phyloP scores from a whole-genome alignment of 768 basidiomycete genomes.

The Lentinula sp. region DNA sequence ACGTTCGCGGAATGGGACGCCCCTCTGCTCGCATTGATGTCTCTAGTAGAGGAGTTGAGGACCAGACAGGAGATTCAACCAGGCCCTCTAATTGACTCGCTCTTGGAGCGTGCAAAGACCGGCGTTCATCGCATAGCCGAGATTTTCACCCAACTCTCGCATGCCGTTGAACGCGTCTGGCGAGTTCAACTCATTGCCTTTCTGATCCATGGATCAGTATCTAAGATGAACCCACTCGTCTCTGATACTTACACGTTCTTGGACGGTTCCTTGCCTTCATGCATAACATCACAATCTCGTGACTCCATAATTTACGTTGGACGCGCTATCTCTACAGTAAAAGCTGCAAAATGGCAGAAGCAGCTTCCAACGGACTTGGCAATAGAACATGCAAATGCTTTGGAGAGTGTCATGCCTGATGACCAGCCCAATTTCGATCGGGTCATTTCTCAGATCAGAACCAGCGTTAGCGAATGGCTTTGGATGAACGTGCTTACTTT shows the following conservation, averaged over 20 bases:
- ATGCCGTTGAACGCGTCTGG: conserved; percentile 79
- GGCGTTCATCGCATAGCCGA: conserved; percentile 73
- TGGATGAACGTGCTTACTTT: conserved; percentile 86
- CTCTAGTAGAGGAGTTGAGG: conserved; percentile 59
- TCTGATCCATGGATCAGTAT: conserved; percentile 70
- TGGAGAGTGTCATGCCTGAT: conserved; percentile 66
- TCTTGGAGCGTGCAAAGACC: conserved; percentile 65
- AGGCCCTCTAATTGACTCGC: conserved; percentile 75
- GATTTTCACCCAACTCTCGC: conserved; percentile 66
- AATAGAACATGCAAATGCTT: conserved; percentile 54
- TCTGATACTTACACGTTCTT: conserved; percentile 53
- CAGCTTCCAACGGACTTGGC: conserved; percentile 68
- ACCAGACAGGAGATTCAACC: conserved; percentile 56
- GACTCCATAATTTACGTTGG: conserved; percentile 87
- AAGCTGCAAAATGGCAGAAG: conserved; percentile 71
- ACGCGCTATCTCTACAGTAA: conserved; percentile 79
- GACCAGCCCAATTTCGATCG: conserved; percentile 74
- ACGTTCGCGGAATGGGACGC: conserved; percentile 79
- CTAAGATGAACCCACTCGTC: conserved; percentile 60
- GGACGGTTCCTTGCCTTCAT: conserved; percentile 67
- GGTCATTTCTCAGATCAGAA: conserved; percentile 69
- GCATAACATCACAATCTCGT: conserved; percentile 62
- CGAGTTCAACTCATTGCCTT: conserved; percentile 78
- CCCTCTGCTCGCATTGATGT: conserved; percentile 66
- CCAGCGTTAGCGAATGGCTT: conserved; percentile 87